Evolutionary conservation across 768 basidiomycete genomes (phyloP), one percentile per base, ranked within the genome.

Genomic region (Termitomyces bulborhizus): DNA sequence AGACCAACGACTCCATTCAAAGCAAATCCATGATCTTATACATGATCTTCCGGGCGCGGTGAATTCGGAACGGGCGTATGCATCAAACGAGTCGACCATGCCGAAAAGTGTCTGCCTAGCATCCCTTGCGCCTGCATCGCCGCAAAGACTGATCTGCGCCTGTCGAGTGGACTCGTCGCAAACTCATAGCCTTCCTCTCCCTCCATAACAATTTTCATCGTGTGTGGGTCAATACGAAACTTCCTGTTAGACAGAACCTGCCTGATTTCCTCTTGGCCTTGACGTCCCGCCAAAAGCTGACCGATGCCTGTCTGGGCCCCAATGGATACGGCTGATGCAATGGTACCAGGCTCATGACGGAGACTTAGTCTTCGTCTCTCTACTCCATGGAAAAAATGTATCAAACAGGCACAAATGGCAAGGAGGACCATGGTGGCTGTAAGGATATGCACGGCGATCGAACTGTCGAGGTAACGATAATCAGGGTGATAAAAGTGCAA

Each of bases 271-370:
- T 69, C 66, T 41, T 65, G 61, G 29, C 67, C 65, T 46, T 77
- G 75, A 44, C 70, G 69, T 16, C 72, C 71, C 6, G 73, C 72
- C 3, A 80, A 69, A 46, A 80, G 68, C 8, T 73, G 66, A 9
- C 73, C 78, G 59, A 82, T 71, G 29, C 72, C 73, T 3, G 79
- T 80, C 58, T 76, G 74, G 6, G 75, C 81, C 9, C 79, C 78
- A 57, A 83, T 76, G 39, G 78, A 75, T 12, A 81, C 76, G 12
- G 82, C 82, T 11, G 79, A 78, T 21, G 79, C 81, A 50, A 83
- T 78, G 4, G 82, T 82, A 16, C 81, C 79, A 0, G 79, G 79
- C 46, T 73, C 68, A 58, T 80, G 78, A 31, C 68, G 69, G 32
- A 83, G 68, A 16, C 67, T 68, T 29, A 84, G 69, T 42, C 69